These are phyloP conservation scores for Starmera caribaea DNA, from an alignment of 805 yeast species.

Conservation along the genomic window DNA sequence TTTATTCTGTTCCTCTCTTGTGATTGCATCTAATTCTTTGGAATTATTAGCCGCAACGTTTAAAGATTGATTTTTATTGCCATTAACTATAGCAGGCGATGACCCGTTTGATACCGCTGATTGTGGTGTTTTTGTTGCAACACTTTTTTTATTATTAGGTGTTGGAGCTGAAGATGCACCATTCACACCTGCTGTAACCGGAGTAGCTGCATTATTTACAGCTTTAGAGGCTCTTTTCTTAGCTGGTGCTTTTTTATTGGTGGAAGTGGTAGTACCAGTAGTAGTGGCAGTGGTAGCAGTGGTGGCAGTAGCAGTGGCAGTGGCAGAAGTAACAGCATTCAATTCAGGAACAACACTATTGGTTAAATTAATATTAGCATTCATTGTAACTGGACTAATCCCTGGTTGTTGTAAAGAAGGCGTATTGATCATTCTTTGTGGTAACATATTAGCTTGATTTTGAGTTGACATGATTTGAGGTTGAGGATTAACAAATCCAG, in stretches of 20 bases:
- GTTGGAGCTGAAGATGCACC: not conserved
- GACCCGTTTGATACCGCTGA: not conserved
- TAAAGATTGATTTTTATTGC: not conserved
- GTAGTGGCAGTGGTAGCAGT: not conserved
- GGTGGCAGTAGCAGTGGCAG: not conserved
- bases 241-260: constrained; percentile 5
- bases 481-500: constrained; percentile 1
- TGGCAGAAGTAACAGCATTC: not conserved
- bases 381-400: not conserved
- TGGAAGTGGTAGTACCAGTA: not conserved
- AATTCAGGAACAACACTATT: not conserved
- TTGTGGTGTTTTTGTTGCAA: not conserved
- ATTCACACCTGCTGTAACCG: constrained; percentile 1
- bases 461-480: not conserved
- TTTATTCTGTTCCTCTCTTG: constrained; percentile 10
- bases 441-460: not conserved
- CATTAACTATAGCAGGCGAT: not conserved
- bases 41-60: constrained; percentile 10
- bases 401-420: not conserved
- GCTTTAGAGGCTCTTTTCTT: constrained; percentile 6
- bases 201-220: not conserved
- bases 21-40: constrained; percentile 16
- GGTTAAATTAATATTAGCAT: not conserved
- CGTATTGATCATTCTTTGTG: not conserved
- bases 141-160: not conserved